Conservation (phyloP, 768 basidiomycete genomes). For the Royoungia palumana region DNA sequence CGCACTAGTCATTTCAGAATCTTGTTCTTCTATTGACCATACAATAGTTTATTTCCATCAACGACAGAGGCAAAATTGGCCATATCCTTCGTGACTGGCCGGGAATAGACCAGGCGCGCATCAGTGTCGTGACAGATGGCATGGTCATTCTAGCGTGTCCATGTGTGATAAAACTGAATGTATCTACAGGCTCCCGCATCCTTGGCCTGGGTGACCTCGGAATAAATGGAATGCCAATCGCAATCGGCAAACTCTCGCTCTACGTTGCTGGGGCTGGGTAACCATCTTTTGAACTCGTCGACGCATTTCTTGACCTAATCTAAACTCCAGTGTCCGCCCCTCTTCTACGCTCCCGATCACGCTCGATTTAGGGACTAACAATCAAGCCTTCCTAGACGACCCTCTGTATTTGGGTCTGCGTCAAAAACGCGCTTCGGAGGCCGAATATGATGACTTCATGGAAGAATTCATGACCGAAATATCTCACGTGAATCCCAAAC, state of each 20-base stretch:
- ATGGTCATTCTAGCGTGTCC: constrained; percentile 13
- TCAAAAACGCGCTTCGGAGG: constrained; percentile 59
- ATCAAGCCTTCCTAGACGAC: constrained; percentile 71
- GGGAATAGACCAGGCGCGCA: constrained; percentile 69
- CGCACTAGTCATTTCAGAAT: constrained; percentile 14
- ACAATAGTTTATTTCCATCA: constrained; percentile 68
- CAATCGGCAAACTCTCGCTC: constrained; percentile 88
- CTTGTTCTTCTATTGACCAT: constrained; percentile 9
- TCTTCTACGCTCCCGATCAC: constrained; percentile 78
- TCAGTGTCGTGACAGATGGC: constrained; percentile 92
- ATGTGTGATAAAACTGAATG: constrained; percentile 1
- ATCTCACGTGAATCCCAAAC: constrained; percentile 66
- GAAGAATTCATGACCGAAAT: constrained; percentile 92
- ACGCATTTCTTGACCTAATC: constrained; percentile 1
- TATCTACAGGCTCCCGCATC: constrained; percentile 67
- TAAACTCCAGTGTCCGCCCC: constrained; percentile 59
- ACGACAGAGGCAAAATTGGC: constrained; percentile 79
- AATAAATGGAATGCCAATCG: constrained; percentile 83
- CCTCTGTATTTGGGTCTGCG: constrained; percentile 88
- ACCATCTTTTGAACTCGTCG: constrained; percentile 13
- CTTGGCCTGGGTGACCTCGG: constrained; percentile 85
- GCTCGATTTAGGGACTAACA: constrained; percentile 90
- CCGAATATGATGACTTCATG: constrained; percentile 78
- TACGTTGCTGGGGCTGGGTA: constrained; percentile 90
- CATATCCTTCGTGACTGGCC: constrained; percentile 72